These are phyloP conservation scores for Punica granatum DNA, from an alignment of 345 rosid genomes.

Conservation along the genomic window DNA sequence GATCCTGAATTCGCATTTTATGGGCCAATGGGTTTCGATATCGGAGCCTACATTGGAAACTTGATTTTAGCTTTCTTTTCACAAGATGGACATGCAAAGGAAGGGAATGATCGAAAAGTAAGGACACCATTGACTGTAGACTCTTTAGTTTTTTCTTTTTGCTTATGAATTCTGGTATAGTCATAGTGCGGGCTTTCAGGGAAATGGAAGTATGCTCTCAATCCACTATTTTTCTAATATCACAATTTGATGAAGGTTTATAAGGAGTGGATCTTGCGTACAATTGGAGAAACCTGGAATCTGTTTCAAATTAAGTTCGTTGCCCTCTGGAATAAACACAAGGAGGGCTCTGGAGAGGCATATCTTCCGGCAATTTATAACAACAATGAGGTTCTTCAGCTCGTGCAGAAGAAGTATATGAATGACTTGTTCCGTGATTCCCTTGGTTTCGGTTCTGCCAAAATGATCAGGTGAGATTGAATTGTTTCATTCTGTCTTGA, in stretches of 20 bases:
- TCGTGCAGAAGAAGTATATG: constrained; percentile 56
- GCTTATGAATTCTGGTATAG: not conserved
- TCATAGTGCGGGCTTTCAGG: not conserved
- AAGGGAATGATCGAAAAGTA: constrained; percentile 66
- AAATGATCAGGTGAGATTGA: constrained; percentile 77
- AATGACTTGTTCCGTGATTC: constrained; percentile 65
- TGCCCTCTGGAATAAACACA: constrained; percentile 66
- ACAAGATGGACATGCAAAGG: constrained; percentile 78
- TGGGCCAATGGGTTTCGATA: constrained; percentile 93
- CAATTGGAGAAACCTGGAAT: constrained; percentile 72
- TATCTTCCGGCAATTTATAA: constrained; percentile 74
- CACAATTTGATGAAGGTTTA: constrained; percentile 36
- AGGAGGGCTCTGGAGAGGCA: constrained; percentile 82
- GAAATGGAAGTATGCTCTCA: constrained; percentile 29
- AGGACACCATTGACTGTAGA: not conserved
- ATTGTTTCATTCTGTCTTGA: not conserved
- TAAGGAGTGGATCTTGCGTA: constrained; percentile 70
- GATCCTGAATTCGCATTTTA: constrained; percentile 89
- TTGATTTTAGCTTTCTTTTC: constrained; percentile 82
- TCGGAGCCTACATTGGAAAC: constrained; percentile 91
- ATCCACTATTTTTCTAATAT: not conserved
- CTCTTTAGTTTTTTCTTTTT: not conserved
- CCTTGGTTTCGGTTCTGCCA: constrained; percentile 93
- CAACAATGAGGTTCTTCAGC: constrained; percentile 50
- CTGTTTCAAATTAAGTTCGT: constrained; percentile 55